These are phyloP conservation scores for Lichtheimia ornata DNA, from an alignment of 371 early-diverging fungal species.

Conservation along the genomic window DNA sequence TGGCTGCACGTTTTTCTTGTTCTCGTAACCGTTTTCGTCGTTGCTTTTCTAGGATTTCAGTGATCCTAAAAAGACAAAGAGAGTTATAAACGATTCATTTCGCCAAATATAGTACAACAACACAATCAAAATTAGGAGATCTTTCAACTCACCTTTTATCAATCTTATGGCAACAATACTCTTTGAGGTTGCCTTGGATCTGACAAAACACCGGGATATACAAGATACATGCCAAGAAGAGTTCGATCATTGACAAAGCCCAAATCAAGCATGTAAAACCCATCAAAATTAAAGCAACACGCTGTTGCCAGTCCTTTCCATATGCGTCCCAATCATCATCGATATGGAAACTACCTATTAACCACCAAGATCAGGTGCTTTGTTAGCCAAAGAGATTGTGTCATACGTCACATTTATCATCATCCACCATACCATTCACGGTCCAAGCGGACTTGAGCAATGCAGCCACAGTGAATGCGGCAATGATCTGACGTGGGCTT, in stretches of 20 bases:
- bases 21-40: conserved; percentile 28
- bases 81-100: too few relatives aligned
- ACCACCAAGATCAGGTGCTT: neutral
- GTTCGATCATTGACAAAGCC: conserved; percentile 53
- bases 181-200: conserved; percentile 89
- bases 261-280: conserved; percentile 73
- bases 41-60: conserved; percentile 39
- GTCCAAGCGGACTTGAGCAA: conserved; percentile 37
- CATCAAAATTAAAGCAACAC: conserved; percentile 43
- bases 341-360: conserved; percentile 25
- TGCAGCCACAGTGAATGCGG: conserved; percentile 38
- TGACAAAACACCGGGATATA: conserved; percentile 81
- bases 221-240: conserved; percentile 67
- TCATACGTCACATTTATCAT: neutral
- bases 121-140: neutral
- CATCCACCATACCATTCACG: conserved; percentile 9
- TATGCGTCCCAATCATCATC: conserved; percentile 28
- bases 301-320: conserved; percentile 38
- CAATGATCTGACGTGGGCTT: conserved; percentile 80
- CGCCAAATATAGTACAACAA: neutral
- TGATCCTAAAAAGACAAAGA: conserved; percentile 19
- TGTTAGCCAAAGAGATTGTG: neutral
- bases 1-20: conserved; percentile 24
- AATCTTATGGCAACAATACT: conserved; percentile 89
- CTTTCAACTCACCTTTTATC: conserved; percentile 74